Evolutionary conservation across 2,329 filamentous ascomycete genomes (phyloP).

Genomic region (Fusarium subglutinans): DNA sequence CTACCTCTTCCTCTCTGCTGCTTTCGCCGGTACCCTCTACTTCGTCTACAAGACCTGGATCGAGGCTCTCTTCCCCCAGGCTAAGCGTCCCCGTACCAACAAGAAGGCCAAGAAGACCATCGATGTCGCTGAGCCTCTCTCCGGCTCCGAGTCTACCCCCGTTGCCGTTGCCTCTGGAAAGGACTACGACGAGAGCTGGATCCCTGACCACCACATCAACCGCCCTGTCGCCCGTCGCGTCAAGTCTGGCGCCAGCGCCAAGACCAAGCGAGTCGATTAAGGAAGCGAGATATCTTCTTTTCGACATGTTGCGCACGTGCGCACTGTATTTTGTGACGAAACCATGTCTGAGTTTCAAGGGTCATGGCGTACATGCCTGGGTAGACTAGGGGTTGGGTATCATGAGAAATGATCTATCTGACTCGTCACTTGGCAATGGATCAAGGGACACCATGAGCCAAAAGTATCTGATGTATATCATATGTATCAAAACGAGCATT

Average conservation of each 20-base stretch:
- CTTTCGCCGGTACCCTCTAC: constrained; percentile 84
- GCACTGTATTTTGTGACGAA: constrained; percentile 8
- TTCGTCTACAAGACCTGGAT: constrained; percentile 99
- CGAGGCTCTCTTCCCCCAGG: constrained; percentile 92
- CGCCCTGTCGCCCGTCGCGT: constrained; percentile 77
- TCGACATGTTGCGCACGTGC: background rate
- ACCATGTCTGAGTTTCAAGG: constrained; percentile 13
- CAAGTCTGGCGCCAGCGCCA: constrained; percentile 66
- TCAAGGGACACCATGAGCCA: constrained; percentile 7
- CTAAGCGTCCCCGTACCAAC: constrained; percentile 72
- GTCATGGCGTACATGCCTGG: constrained; percentile 15
- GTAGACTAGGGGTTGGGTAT: constrained; percentile 22
- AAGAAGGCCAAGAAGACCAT: constrained; percentile 74
- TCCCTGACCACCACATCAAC: constrained; percentile 88
- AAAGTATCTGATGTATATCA: constrained; percentile 38
- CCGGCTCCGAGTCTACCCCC: constrained; percentile 76
- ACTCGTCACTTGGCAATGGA: constrained; percentile 16
- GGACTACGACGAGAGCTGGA: constrained; percentile 92
- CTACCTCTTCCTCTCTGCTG: constrained; percentile 86
- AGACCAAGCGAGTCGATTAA: constrained; percentile 51
- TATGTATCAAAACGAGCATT: constrained; percentile 35
- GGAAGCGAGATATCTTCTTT: background rate
- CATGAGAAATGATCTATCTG: constrained; percentile 8
- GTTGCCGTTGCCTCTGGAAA: constrained; percentile 74
- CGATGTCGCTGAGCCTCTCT: constrained; percentile 68